Evolutionary conservation across 495 filamentous ascomycete species (phyloP), one percentile per base, ranked within the genome.

Genomic region (Podospora pseudopauciseta): DNA sequence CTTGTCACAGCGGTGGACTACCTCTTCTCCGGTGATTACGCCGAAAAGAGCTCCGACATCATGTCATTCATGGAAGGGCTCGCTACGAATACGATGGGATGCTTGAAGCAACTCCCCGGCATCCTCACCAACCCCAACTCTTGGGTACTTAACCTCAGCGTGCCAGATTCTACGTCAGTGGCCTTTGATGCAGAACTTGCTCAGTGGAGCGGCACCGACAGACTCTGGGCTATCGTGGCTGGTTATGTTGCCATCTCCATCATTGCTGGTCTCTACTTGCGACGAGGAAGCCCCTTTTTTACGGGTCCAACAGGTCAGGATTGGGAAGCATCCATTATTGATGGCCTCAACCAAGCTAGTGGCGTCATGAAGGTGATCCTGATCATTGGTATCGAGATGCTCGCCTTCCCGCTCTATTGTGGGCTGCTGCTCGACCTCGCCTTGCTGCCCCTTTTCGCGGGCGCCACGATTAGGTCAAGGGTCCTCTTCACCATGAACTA

Each of bases 361-460:
- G 95, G 95, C 3, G 93, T 99, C 15, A 88, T 97, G 85, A 99
- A 99, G 76, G 95, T 99, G 18, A 95, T 99, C 55, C 83, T 98
- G 27, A 99, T 99, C 71, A 99, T 99, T 68, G 92, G 93, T 67
- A 97, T 98, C 75, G 95, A 99, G 81, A 99, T 99, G 95, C 91
- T 99, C 54, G 86, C 92, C 19, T 99, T 99, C 74, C 95, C 95
- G 0, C 81, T 99, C 7, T 98, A 97, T 75, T 99, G 96, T 73
- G 95, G 95, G 26, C 80, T 97, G 60, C 84, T 99, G 5, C 87
- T 98, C 30, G 95, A 99, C 76, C 68, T 93, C 53, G 96, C 96
- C 13, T 80, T 97, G 34, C 83, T 99, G 20, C 95, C 95, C 3
- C 83, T 98, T 1, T 99, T 98, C 74, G 88, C 91, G 44, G 81